Base-by-base conservation (phyloP, 2,329 filamentous ascomycete species). In the Exophiala sp. region DNA sequence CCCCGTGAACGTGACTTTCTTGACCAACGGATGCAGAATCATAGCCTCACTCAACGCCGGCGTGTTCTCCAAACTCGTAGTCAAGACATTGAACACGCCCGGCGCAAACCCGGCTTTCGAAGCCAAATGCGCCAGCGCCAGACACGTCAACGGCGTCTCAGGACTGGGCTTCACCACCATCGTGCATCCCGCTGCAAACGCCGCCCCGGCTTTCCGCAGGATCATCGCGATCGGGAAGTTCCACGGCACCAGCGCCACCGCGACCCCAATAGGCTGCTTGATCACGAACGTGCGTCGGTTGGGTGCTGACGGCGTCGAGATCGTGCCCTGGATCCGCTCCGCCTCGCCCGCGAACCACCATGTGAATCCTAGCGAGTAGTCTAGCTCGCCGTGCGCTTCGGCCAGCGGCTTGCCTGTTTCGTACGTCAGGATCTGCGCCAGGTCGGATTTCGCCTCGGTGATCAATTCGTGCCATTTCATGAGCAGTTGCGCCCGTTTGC, bases 91-190 rank as follows among this genome's bases (percentile, higher is more conserved):
- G 46, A 83, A 71, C 3, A 79, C 78, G 2, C 80, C 81, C 13
- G 76, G 73, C 0, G 78, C 76, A 51, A 83, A 78, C 1, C 78
- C 78, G 2, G 78, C 78, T 39, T 74, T 66, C 40, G 70, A 65
- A 9, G 79, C 78, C 24, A 83, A 65, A 34, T 70, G 58, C 1
- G 62, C 79, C n/a, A 82, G 62, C 2, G 73, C 71, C 13, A 82
- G 64, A 0, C 77, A 73, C 1, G 76, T 77, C 27, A 82, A 70
- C 0, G 80, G 79, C 1, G 79, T 82, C 64, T 88, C 83, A 0
- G 83, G 83, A 2, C 80, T 83, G 1, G 84, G 82, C 68, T 88
- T 88, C 13, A 80, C 73, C 23, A 90, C 73, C 80, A 90, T 86
- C 1, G 83, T 82, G 62, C 83, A 87, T 1, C 84, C 84, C 2